phyloP scores from a whole-genome alignment of 495 filamentous ascomycete species.

The Cercophora scortea region DNA sequence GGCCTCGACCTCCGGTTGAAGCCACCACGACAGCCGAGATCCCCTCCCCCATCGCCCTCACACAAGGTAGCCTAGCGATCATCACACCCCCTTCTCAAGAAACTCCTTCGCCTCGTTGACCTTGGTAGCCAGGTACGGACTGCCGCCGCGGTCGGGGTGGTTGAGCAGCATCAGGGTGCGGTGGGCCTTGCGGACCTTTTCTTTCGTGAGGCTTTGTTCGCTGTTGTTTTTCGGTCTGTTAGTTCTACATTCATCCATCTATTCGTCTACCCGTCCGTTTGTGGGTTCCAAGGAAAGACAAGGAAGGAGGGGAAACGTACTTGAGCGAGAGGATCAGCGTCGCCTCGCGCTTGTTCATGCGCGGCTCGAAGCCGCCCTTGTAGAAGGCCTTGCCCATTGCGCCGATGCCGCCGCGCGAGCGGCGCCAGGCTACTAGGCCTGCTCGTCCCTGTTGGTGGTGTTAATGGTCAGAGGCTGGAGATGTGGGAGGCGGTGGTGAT shows the following conservation, averaged over 20 bases:
- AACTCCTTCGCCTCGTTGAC: constrained; percentile 98
- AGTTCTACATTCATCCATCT: constrained; percentile 3
- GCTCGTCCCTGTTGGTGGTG: constrained; percentile 65
- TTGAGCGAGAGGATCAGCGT: constrained; percentile 82
- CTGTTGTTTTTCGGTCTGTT: constrained; percentile 34
- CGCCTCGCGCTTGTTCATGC: constrained; percentile 88
- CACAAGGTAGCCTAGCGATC: background rate
- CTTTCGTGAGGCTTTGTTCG: constrained; percentile 77
- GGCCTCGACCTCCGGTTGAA: no score
- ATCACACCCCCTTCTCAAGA: constrained; percentile 61
- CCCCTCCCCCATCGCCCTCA: no score
- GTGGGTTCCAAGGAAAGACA: background rate
- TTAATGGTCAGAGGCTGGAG: background rate
- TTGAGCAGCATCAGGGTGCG: constrained; percentile 95
- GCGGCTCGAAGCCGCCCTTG: constrained; percentile 93
- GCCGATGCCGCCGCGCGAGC: constrained; percentile 67
- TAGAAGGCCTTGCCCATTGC: constrained; percentile 86
- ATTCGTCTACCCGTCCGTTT: background rate
- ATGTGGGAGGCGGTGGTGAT: background rate
- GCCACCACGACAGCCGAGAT: no score
- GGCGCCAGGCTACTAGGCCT: constrained; percentile 78
- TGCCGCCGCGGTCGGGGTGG: constrained; percentile 94
- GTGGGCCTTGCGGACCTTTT: constrained; percentile 93
- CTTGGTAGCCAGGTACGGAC: constrained; percentile 93
- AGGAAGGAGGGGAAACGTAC: constrained; percentile 46